Evolutionary conservation across 768 basidiomycete genomes (phyloP), one percentile per base, ranked within the genome.

Genomic region (Coprinopsis marcescibilis): DNA sequence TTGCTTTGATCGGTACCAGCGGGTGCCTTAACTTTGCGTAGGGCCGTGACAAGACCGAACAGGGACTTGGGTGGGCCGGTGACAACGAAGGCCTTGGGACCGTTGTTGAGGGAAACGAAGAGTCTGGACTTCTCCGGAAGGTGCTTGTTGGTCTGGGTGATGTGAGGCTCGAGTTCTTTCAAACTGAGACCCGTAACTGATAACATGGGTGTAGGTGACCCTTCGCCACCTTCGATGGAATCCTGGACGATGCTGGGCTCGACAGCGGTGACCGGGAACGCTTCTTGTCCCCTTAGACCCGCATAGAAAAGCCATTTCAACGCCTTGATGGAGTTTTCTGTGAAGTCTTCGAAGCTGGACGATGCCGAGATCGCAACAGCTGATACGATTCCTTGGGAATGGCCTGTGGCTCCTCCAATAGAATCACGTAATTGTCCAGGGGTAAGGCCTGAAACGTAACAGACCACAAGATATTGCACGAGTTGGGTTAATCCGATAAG

Each of bases 401-500:
- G 96, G 25, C 96, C 96, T 13, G 96, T 98, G 2, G 93, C 81
- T 26, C 95, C 95, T 8, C 79, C 72, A 45, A 98, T 75, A 37
- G 77, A 77, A 37, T 73, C 66, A 30, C 88, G 81, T 62, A 96
- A 75, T 58, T 94, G 80, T 7, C 83, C 89, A 0, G 92, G 92
- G 6, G 80, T 81, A 34, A 90, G 66, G 47, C 81, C 79, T 17
- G 82, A 71, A 46, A 89, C 82, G 44, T 81, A 83, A 61, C 85
- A 87, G 4, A 84, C 77, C 37, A 86, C 72, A 52, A 96, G 75
- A 64, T 96, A 99, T 60, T 98, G 96, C 6, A 83, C 78, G 60
- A 98, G 85, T 62, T 98, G 96, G 1, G 94, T 95, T 45, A 98
- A 77, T 37, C 94, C 95, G 60, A 99, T 97, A 55, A 99, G 80